phyloP scores from a whole-genome alignment of 1,284 basidiomycete genomes.

The Tylopilus sp. region DNA sequence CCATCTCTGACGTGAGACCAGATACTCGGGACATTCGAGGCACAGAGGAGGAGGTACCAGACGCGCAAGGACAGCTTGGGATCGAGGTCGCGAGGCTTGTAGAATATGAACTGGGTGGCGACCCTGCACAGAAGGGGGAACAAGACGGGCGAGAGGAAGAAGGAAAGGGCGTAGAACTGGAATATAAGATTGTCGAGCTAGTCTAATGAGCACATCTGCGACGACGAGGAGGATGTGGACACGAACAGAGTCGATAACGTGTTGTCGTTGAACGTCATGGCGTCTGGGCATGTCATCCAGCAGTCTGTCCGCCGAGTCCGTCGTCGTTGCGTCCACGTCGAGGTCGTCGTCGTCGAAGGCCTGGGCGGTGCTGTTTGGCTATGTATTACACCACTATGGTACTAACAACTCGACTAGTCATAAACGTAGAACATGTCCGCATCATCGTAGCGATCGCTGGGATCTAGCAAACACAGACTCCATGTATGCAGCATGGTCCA shows the following conservation, averaged over 20 bases:
- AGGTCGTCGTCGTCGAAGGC: background rate
- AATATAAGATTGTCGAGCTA: conserved; percentile 67
- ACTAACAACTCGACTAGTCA: conserved; percentile 1
- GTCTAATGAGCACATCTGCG: conserved; percentile 15
- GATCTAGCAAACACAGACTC: conserved; percentile 13
- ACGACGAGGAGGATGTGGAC: background rate
- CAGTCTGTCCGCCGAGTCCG: conserved; percentile 11
- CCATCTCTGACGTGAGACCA: conserved; percentile 56
- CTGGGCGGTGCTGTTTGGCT: conserved; percentile 23
- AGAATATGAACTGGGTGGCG: conserved; percentile 57
- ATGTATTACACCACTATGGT: conserved; percentile 5
- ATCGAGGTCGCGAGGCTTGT: conserved; percentile 60
- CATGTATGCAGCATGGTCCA: conserved; percentile 30
- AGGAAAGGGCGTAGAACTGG: conserved; percentile 68
- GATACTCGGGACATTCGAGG: conserved; percentile 54
- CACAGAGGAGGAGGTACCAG: conserved; percentile 54
- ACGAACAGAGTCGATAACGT: conserved; percentile 68
- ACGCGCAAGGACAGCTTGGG: conserved; percentile 55
- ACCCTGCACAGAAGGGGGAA: conserved; percentile 51
- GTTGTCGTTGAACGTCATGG: conserved; percentile 68
- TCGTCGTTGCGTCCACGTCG: conserved; percentile 16
- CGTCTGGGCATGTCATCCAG: conserved; percentile 68
- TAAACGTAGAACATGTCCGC: background rate
- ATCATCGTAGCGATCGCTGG: conserved; percentile 7
- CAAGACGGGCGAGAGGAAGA: conserved; percentile 66